Conservation (phyloP, 495 filamentous ascomycete genomes). For the Aspergillus cavernicola region DNA sequence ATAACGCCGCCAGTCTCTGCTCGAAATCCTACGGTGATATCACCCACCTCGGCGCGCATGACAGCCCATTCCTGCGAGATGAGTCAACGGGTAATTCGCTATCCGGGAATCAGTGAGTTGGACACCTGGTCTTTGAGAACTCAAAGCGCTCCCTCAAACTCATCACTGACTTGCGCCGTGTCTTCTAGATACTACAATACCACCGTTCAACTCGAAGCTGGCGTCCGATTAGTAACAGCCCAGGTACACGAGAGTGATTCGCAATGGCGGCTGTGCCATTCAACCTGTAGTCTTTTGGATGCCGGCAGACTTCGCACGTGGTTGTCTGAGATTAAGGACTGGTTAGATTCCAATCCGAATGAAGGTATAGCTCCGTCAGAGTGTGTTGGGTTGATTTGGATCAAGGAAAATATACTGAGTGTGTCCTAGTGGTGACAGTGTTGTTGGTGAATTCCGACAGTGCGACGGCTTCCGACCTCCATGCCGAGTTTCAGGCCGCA, state of each 20-base stretch:
- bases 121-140: neutral
- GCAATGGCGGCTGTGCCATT: conserved; percentile 64
- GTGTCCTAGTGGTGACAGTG: conserved; percentile 59
- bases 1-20: conserved; percentile 60
- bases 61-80: conserved; percentile 57
- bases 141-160: neutral
- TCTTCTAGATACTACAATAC: conserved; percentile 57
- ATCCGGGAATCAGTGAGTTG: conserved; percentile 59
- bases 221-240: conserved; percentile 66
- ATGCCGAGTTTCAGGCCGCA: conserved; percentile 51
- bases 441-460: conserved; percentile 70
- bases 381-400: neutral
- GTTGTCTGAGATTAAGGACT: conserved; percentile 58
- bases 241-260: conserved; percentile 63
- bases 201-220: conserved; percentile 65
- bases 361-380: conserved; percentile 44
- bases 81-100: conserved; percentile 47
- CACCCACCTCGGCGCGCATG: conserved; percentile 62
- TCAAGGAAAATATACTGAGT: neutral
- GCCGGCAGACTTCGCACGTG: conserved; percentile 61
- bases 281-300: conserved; percentile 58
- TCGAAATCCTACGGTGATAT: conserved; percentile 56
- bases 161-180: conserved; percentile 4
- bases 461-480: conserved; percentile 50
- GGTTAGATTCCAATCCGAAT: conserved; percentile 65